phyloP scores from a whole-genome alignment of 345 rosid genomes.

The Anacardium occidentale region DNA sequence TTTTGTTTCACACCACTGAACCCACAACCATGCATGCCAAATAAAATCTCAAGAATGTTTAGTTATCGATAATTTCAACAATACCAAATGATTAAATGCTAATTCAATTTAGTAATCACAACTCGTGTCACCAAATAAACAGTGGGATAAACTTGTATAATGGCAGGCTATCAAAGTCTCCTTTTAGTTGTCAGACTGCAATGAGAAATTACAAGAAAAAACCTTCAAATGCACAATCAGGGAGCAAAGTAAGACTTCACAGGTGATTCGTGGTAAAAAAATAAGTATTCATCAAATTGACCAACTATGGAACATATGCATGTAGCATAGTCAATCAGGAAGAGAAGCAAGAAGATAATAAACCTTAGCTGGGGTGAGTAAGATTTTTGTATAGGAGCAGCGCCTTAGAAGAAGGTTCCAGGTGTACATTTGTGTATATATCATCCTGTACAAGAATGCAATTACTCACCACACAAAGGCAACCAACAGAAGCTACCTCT shows the following conservation, averaged over 20 bases:
- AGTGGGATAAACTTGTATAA: slow-evolving; percentile 18
- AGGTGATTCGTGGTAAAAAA: background rate
- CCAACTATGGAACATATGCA: slow-evolving; percentile 18
- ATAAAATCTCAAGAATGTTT: slow-evolving; percentile 12
- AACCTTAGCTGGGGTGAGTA: slow-evolving; percentile 57
- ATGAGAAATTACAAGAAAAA: slow-evolving; percentile 15
- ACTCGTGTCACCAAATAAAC: background rate
- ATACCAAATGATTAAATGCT: background rate
- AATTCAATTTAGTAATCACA: slow-evolving; percentile 8
- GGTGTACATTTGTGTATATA: slow-evolving; percentile 40
- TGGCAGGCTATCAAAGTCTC: slow-evolving; percentile 20
- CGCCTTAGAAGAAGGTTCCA: slow-evolving; percentile 54
- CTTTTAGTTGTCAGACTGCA: slow-evolving; percentile 8
- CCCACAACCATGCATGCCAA: slow-evolving; percentile 1
- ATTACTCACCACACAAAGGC: slow-evolving; percentile 44
- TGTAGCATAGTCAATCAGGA: slow-evolving; percentile 25
- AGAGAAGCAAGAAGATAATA: slow-evolving; percentile 40
- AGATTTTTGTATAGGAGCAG: slow-evolving; percentile 51
- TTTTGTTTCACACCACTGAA: slow-evolving; percentile 7
- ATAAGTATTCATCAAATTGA: slow-evolving; percentile 1
- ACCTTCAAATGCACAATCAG: slow-evolving; percentile 1
- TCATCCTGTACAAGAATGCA: slow-evolving; percentile 63
- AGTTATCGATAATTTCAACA: background rate
- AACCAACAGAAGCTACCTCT: slow-evolving; percentile 45
- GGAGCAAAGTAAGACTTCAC: background rate